Conservation (phyloP, 1,284 basidiomycete species). For the Ceratorhiza oryzae-sativae region DNA sequence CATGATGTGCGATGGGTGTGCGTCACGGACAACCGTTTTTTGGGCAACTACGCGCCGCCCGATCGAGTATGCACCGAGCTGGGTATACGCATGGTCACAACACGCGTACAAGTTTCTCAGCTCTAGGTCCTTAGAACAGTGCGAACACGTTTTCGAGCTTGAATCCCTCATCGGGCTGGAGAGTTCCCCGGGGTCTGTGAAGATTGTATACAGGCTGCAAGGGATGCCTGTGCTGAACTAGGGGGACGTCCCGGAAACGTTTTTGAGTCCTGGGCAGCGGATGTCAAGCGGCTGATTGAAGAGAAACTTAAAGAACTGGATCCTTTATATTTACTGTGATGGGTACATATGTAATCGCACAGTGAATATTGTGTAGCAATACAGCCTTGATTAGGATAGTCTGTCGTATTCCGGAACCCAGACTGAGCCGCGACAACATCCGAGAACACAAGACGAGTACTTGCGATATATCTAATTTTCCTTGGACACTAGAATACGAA, state of each 20-base stretch:
- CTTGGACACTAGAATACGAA: not conserved
- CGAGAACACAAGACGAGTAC: too few species aligned
- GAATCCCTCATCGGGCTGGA: not conserved
- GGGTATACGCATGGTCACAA: not conserved
- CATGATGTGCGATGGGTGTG: not conserved
- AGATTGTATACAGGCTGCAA: not conserved
- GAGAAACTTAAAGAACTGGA: not conserved
- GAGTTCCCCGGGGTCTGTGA: not conserved
- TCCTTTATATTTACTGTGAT: not conserved
- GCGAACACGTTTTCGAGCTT: not conserved
- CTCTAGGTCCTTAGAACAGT: not conserved
- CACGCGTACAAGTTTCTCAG: not conserved
- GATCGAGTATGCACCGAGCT: not conserved
- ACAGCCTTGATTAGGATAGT: too few species aligned
- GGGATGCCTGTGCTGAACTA: not conserved
- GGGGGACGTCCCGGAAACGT: not conserved
- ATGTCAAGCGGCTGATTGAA: not conserved
- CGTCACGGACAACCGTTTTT: not conserved
- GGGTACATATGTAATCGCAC: not conserved
- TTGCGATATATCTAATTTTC: not conserved
- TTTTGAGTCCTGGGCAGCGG: not conserved
- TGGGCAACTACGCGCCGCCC: not conserved
- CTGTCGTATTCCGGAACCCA: too few species aligned
- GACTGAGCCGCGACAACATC: too few species aligned
- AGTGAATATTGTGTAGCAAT: too few species aligned